Evolutionary conservation across 371 early-diverging fungal species (phyloP), one percentile per base, ranked within the genome.

Genomic region (Lichtheimia corymbifera): DNA sequence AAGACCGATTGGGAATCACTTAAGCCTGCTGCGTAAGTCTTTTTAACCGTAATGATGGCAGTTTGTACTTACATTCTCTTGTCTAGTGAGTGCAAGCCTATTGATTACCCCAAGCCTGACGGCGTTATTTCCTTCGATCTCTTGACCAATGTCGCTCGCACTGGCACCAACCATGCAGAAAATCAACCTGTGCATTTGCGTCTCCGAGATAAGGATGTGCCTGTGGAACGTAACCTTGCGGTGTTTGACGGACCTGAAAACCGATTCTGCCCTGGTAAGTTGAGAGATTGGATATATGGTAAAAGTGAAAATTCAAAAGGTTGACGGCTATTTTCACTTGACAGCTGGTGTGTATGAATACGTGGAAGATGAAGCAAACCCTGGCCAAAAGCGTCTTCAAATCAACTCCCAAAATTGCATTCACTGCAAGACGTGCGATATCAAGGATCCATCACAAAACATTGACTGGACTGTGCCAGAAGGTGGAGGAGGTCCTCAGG

Each of bases 401-500:
- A 97, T 98, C 78, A 98, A 99, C 77, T 88, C 94, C 35, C 93
- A 93, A 70, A 99, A 99, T 81, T 99, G 99, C 77, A 91, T 99
- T 58, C 99, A 99, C 74, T 99, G 99, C 86, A 99, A 99, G 86
- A 99, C 99, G 0, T 99, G 99, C 72, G 98, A 99, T 73, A 99
- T 99, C 77, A 99, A 99, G 77, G 98, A 97, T 76, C 98, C 98
- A 20, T 88, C 92, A 45, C 99, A 99, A 76, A 98, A 98, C 77
- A 97, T 98, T 79, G 92, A 97, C 75, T 97, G 98, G 98, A 91
- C 91, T n/a, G 96, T 95, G 13, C 98, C 98, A n/a, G 96, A 97
- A 73, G 97, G 97, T 62, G 93, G 94, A 40, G 94, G 92, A 63
- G 97, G 97, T 56, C 97, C 97, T 49, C 91, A 90, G 64, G 72